A percentile compares a stretch with the other conserved stretches of the same genome.
Evolutionary conservation across 768 basidiomycete species (phyloP).

Genomic region (Pleurotus tuber-regium): DNA sequence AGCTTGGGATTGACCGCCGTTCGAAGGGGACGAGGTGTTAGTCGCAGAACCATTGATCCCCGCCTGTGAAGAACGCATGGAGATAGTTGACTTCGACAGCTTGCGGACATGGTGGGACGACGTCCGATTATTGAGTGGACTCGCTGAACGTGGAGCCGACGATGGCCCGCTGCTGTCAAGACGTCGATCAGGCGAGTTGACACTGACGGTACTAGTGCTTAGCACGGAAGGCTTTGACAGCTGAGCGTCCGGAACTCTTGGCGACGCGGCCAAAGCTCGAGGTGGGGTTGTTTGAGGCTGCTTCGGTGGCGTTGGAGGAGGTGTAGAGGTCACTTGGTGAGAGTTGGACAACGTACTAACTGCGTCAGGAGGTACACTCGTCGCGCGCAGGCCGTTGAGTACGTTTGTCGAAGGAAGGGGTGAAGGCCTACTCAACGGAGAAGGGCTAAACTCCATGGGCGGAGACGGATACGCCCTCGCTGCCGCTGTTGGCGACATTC

Average conservation of each 20-base stretch:
- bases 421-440: not conserved
- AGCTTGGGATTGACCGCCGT: not conserved
- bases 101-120: not conserved
- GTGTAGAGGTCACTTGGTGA: not conserved
- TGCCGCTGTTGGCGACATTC: not conserved
- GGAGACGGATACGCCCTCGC: constrained; percentile 6
- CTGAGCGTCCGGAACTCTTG: not conserved
- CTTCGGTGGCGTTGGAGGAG: constrained; percentile 6
- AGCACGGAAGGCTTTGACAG: not conserved
- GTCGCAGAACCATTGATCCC: not conserved
- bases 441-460: constrained; percentile 9
- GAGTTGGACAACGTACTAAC: not conserved
- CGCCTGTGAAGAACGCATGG: not conserved
- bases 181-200: not conserved
- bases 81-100: constrained; percentile 4
- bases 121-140: constrained; percentile 1
- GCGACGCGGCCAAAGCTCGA: not conserved
- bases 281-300: not conserved
- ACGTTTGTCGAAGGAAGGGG: constrained; percentile 6
- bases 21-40: not conserved
- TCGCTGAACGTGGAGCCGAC: constrained; percentile 6
- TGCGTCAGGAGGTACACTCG: no score
- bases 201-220: not conserved
- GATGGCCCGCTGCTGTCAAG: not conserved
- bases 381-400: not conserved